These are phyloP conservation scores for Coniochaeta sp. DNA, from an alignment of 2,329 filamentous ascomycete genomes.

Conservation along the genomic window DNA sequence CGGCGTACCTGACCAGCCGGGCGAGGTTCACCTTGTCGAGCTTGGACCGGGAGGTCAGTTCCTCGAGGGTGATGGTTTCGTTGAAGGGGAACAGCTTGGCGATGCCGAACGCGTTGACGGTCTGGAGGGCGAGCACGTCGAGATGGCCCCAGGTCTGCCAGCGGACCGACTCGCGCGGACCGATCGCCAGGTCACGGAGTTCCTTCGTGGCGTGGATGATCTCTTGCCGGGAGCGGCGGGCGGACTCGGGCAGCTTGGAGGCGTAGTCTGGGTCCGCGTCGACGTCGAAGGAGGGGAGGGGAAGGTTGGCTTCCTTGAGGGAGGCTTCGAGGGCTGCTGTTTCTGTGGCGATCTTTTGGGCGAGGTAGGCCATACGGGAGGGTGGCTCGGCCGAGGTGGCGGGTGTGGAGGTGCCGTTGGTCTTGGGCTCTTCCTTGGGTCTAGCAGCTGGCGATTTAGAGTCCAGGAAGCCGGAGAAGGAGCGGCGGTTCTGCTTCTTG, in stretches of 20 bases:
- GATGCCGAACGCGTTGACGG: slow-evolving; percentile 42
- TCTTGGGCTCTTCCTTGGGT: slow-evolving; percentile 10
- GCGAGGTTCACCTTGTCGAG: slow-evolving; percentile 42
- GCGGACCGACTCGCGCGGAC: slow-evolving; percentile 41
- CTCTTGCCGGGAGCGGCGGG: slow-evolving; percentile 35
- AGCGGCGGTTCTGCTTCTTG: slow-evolving; percentile 26
- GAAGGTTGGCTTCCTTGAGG: slow-evolving; percentile 31
- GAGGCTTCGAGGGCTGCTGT: slow-evolving; percentile 42
- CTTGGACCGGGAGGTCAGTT: slow-evolving; percentile 36
- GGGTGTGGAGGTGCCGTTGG: background rate
- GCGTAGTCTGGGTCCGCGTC: slow-evolving; percentile 38
- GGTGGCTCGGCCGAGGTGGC: slow-evolving; percentile 11
- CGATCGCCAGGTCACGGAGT: slow-evolving; percentile 37
- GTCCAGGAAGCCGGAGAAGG: slow-evolving; percentile 19
- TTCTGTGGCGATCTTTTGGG: slow-evolving; percentile 37
- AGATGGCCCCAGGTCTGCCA: slow-evolving; percentile 47
- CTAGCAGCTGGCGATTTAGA: slow-evolving; percentile 5
- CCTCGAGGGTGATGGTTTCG: slow-evolving; percentile 32
- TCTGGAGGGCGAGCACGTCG: slow-evolving; percentile 40
- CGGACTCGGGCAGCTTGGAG: slow-evolving; percentile 32
- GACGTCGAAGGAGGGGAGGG: slow-evolving; percentile 35
- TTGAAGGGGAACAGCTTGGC: slow-evolving; percentile 43
- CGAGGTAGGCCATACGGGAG: slow-evolving; percentile 35
- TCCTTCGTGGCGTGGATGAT: slow-evolving; percentile 41
- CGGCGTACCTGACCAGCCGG: slow-evolving; percentile 45